phyloP scores from a whole-genome alignment of 176 grass and related monocot species.

The Triticum timopheevii region DNA sequence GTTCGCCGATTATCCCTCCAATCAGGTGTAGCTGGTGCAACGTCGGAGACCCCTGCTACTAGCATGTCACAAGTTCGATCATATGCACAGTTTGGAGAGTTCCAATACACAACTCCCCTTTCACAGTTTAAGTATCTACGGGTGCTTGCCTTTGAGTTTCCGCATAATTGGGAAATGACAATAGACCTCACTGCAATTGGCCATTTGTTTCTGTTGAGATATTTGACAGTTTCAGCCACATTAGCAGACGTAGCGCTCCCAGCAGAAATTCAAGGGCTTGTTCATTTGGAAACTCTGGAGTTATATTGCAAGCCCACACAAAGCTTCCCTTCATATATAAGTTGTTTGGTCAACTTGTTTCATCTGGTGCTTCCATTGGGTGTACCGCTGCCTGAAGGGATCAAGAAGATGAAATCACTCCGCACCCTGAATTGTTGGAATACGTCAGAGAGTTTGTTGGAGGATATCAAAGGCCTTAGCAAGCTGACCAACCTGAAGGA shows the following conservation, averaged over 20 bases:
- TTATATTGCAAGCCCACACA: not conserved
- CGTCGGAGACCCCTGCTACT: not conserved
- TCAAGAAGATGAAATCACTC: not conserved
- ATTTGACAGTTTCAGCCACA: rapidly evolving
- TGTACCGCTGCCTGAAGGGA: not conserved
- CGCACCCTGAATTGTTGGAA: not conserved
- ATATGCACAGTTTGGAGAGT: not conserved
- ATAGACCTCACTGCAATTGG: not conserved
- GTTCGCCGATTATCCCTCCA: not conserved
- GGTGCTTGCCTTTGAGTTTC: not conserved
- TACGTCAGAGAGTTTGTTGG: not conserved
- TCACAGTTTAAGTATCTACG: not conserved
- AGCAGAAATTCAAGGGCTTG: not conserved
- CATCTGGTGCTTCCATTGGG: rapidly evolving
- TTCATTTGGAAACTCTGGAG: not conserved
- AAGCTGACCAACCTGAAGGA: not conserved
- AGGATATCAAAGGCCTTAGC: not conserved
- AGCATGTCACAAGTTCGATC: not conserved
- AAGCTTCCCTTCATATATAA: not conserved
- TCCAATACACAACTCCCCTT: not conserved
- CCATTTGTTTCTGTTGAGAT: too few species aligned
- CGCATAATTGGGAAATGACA: too few species aligned
- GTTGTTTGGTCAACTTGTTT: not conserved
- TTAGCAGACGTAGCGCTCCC: rapidly evolving
- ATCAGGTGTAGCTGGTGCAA: not conserved